Percentiles rank a stretch among this genome's conserved stretches.
phyloP scores from a whole-genome alignment of 768 basidiomycete genomes.

The Polyporus arcularius region DNA sequence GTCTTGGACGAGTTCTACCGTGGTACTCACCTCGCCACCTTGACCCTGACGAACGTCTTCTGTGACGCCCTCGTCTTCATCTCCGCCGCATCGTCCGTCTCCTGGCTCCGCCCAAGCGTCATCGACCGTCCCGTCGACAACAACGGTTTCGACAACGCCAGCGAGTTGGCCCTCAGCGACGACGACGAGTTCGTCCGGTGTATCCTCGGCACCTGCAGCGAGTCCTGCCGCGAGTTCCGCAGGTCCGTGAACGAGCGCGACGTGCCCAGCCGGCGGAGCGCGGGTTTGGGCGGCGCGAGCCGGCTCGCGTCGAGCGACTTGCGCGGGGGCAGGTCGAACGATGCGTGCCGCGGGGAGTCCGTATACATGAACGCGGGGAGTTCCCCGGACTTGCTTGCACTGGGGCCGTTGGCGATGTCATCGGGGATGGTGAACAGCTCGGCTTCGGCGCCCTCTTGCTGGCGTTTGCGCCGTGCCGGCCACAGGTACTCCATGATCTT shows the following conservation, averaged over 20 bases:
- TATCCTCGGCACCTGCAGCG: constrained; percentile 28
- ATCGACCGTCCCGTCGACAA: constrained; percentile 2
- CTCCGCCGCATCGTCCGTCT: constrained; percentile 64
- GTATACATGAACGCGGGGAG: constrained; percentile 16
- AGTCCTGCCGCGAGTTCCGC: constrained; percentile 43
- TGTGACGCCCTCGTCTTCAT: constrained; percentile 81
- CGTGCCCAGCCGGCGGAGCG: constrained; percentile 51
- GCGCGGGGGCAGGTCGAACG: constrained; percentile 26
- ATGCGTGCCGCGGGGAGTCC: constrained; percentile 24
- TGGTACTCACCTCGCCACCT: constrained; percentile 63
- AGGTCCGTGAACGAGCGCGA: constrained; percentile 76
- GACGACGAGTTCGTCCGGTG: constrained; percentile 37
- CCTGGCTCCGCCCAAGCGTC: constrained; percentile 3
- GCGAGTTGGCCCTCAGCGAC: constrained; percentile 21
- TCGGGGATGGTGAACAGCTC: constrained; percentile 16
- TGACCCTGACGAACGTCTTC: constrained; percentile 82
- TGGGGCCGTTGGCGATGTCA: not conserved
- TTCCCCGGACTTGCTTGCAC: not conserved
- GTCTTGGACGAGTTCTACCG: not conserved
- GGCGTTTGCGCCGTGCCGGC: constrained; percentile 57
- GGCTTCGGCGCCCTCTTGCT: constrained; percentile 23
- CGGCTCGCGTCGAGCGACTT: constrained; percentile 35
- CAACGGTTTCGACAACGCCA: constrained; percentile 22
- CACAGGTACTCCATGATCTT: constrained; percentile 89
- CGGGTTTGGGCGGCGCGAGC: constrained; percentile 37